Evolutionary conservation across 116 monocot species (phyloP).

Genomic region (Cymodocea nodosa): DNA sequence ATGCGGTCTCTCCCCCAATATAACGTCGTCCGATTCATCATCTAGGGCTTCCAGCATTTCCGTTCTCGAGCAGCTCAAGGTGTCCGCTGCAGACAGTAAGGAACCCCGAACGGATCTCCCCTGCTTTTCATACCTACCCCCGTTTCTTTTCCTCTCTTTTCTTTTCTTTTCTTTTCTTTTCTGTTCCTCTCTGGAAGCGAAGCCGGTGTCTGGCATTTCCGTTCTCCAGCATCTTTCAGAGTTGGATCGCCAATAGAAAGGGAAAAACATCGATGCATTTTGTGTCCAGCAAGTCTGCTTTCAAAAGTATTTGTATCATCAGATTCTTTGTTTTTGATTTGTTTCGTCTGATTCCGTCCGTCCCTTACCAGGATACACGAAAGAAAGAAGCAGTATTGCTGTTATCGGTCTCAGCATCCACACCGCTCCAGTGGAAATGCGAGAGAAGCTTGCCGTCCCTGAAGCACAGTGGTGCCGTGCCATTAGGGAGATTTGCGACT

Average conservation of each 20-base stretch:
- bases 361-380: conserved; percentile 66
- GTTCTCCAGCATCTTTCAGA: no score
- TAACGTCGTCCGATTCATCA: no score
- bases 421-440: conserved; percentile 98
- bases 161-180: no score
- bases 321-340: not conserved
- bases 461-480: conserved; percentile 88
- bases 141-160: not conserved
- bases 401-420: conserved; percentile 90
- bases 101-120: not conserved
- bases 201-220: not conserved
- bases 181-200: no score
- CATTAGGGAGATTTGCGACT: conserved; percentile 69
- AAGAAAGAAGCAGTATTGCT: conserved; percentile 86
- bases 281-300: not conserved
- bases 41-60: conserved; percentile 47
- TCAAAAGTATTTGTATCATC: not conserved
- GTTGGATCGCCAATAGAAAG: no score
- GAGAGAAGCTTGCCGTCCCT: conserved; percentile 92
- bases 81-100: conserved; percentile 59
- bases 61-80: conserved; percentile 83
- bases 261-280: not conserved
- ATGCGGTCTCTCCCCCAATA: not conserved
- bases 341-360: not conserved
- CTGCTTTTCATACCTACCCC: not conserved